These are phyloP conservation scores for Dictyostelium firmibasis DNA, from an alignment of 78 protist genomes.

Conservation along the genomic window DNA sequence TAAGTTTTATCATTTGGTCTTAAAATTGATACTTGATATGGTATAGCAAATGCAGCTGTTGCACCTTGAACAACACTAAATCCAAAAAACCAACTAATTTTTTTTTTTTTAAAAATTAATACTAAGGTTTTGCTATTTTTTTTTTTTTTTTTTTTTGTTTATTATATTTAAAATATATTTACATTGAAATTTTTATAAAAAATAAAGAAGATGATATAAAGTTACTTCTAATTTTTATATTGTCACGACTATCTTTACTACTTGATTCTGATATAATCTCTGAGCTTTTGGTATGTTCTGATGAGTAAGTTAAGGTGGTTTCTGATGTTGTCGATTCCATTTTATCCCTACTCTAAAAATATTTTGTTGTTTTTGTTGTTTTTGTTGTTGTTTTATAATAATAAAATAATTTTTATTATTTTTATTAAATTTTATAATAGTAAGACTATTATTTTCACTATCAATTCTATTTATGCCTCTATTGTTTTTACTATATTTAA, in stretches of 20 bases:
- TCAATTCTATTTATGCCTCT: not conserved
- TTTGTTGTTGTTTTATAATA: not conserved
- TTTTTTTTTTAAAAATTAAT: too few species aligned
- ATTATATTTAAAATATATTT: not conserved
- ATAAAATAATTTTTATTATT: not conserved
- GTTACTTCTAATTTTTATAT: not conserved
- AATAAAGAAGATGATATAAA: conserved; percentile 11
- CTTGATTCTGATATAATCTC: conserved; percentile 45
- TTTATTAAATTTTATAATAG: not conserved
- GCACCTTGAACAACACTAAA: conserved; percentile 42
- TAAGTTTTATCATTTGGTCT: not conserved
- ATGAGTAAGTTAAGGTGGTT: conserved; percentile 35
- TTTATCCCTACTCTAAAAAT: not conserved
- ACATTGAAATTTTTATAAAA: conserved; percentile 68
- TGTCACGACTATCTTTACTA: not conserved
- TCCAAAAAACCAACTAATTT: conserved; percentile 67
- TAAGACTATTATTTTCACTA: not conserved
- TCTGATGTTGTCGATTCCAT: conserved; percentile 53
- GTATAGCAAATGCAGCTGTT: not conserved
- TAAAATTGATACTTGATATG: conserved; percentile 8
- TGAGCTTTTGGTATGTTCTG: conserved; percentile 47
- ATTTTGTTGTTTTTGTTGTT: not conserved
- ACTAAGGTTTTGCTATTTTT: too few species aligned
- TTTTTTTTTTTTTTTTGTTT: not conserved
- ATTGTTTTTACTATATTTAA: not conserved